These are phyloP conservation scores for Trypanosomatidae sp. DNA, from an alignment of 208 protist genomes.

Conservation along the genomic window DNA sequence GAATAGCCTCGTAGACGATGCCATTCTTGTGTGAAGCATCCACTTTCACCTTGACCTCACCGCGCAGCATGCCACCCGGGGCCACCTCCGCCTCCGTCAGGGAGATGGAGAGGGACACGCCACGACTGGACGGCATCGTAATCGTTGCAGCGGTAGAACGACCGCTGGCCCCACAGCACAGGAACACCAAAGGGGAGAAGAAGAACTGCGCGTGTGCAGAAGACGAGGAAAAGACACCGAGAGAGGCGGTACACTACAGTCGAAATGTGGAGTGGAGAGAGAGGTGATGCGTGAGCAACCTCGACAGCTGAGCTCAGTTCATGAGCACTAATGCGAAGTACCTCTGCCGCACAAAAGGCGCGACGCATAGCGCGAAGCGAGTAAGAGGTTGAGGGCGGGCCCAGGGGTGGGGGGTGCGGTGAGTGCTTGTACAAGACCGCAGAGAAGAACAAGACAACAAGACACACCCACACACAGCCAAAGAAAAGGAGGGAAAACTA, in stretches of 20 bases:
- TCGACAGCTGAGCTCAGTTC: not conserved
- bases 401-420: not conserved
- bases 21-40: slow-evolving; percentile 23
- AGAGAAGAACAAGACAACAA: not conserved
- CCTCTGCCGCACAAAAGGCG: not conserved
- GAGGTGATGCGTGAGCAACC: not conserved
- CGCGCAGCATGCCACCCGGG: slow-evolving; percentile 29
- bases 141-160: not conserved
- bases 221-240: not conserved
- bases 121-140: slow-evolving; percentile 25
- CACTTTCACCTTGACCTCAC: slow-evolving; percentile 40
- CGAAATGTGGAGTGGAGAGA: not conserved
- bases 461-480: not conserved
- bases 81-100: slow-evolving; percentile 17
- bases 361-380: not conserved
- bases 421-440: not conserved
- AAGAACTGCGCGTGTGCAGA: not conserved
- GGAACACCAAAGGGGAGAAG: not conserved
- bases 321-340: not conserved
- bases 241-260: not conserved
- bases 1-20: slow-evolving; percentile 35
- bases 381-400: slow-evolving; percentile 6
- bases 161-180: not conserved
- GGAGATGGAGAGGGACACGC: slow-evolving; percentile 21
- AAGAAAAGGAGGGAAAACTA: not conserved